phyloP scores from a whole-genome alignment of 1,284 basidiomycete species.

The Sanghuangporus sanghuang region DNA sequence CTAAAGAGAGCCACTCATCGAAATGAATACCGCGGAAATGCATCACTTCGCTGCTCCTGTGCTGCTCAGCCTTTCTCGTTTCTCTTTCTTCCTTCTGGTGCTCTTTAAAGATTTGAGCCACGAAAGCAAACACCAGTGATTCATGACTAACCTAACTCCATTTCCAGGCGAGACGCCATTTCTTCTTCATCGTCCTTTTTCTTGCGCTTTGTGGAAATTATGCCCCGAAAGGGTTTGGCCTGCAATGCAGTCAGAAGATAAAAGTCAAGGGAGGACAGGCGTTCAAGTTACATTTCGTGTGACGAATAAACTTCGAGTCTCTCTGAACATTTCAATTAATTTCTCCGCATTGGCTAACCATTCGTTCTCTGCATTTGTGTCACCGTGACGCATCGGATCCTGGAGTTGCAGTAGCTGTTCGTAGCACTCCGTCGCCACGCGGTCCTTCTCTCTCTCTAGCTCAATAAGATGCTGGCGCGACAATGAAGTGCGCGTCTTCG shows the following conservation, averaged over 20 bases:
- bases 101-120: constrained; percentile 16
- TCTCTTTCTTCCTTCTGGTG: constrained; percentile 33
- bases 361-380: constrained; percentile 44
- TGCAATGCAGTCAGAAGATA: constrained; percentile 19
- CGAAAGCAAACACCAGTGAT: neutral
- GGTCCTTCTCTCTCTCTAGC: constrained; percentile 59
- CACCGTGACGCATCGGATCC: constrained; percentile 32
- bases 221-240: constrained; percentile 20
- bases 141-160: constrained; percentile 7
- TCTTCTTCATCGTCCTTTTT: constrained; percentile 38
- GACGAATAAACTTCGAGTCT: constrained; percentile 80
- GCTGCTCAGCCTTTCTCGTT: constrained; percentile 22
- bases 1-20: constrained; percentile 80
- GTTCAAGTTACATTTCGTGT: neutral
- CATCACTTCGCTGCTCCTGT: constrained; percentile 35
- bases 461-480: constrained; percentile 49
- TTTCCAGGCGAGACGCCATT: constrained; percentile 31
- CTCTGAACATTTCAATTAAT: constrained; percentile 83
- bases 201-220: neutral
- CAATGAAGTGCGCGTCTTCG: constrained; percentile 39
- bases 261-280: neutral
- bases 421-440: constrained; percentile 51
- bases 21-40: constrained; percentile 81
- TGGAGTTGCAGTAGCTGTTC: constrained; percentile 42
- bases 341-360: constrained; percentile 86